A percentile compares a stretch with the other conserved stretches of the same genome.
These are phyloP conservation scores for Eucalyptus polyanthemos DNA, from an alignment of 345 rosid species.

Conservation along the genomic window DNA sequence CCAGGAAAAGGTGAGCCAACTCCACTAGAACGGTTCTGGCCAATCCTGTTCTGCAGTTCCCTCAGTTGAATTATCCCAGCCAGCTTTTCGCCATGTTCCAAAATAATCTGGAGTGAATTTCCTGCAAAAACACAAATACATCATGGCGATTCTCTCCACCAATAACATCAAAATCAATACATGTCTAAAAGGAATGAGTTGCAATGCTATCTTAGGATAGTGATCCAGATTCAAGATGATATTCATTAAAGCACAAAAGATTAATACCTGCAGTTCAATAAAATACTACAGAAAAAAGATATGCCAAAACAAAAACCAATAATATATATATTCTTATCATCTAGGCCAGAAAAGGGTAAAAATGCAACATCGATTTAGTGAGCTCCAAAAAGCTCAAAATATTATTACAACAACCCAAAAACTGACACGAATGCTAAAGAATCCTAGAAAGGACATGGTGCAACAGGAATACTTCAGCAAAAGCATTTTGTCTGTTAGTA, in stretches of 20 bases:
- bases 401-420: not conserved
- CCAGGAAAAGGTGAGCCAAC: constrained; percentile 20
- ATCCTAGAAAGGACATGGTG: not conserved
- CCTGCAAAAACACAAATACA: constrained; percentile 30
- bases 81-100: constrained; percentile 97
- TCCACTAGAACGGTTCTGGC: constrained; percentile 49
- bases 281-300: not conserved
- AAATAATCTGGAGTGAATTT: constrained; percentile 55
- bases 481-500: not conserved
- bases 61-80: constrained; percentile 80
- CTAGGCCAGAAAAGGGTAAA: not conserved
- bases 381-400: not conserved
- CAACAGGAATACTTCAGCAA: not conserved
- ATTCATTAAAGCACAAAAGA: not conserved
- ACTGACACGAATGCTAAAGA: not conserved
- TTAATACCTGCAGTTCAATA: not conserved
- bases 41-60: constrained; percentile 58
- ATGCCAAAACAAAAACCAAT: not conserved
- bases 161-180: not conserved
- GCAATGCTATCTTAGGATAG: not conserved
- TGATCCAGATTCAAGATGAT: not conserved
- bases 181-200: not conserved
- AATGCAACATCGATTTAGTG: not conserved
- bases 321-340: not conserved
- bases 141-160: not conserved